Conservation (phyloP, 768 basidiomycete genomes). For the Cubamyces lactineus region DNA sequence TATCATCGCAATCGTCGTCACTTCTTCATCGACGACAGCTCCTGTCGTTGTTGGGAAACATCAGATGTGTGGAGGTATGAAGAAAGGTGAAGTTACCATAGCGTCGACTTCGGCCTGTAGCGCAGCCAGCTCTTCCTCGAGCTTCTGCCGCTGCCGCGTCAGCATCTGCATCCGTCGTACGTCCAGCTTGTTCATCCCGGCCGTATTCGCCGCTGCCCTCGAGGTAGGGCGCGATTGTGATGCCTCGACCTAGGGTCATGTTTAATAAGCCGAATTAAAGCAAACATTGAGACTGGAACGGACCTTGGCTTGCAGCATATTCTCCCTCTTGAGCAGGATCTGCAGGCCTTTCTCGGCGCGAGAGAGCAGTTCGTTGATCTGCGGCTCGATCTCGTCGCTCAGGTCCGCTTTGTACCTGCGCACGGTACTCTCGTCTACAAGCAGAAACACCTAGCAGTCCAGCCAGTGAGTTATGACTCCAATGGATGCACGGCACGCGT, state of each 20-base stretch:
- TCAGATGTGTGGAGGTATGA: background rate
- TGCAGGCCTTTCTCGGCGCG: constrained; percentile 71
- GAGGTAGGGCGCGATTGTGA: constrained; percentile 45
- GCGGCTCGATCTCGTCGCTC: constrained; percentile 80
- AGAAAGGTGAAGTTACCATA: constrained; percentile 44
- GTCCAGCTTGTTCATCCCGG: constrained; percentile 65
- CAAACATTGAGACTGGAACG: background rate
- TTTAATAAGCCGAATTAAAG: background rate
- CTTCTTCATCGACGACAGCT: constrained; percentile 32
- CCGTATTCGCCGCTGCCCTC: constrained; percentile 50
- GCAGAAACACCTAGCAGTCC: constrained; percentile 62
- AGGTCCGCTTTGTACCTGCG: constrained; percentile 74
- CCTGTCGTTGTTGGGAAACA: constrained; percentile 10
- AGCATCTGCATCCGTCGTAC: constrained; percentile 66
- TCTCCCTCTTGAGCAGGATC: constrained; percentile 63
- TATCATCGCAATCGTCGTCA: background rate
- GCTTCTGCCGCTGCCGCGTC: constrained; percentile 63
- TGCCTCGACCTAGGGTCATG: constrained; percentile 55
- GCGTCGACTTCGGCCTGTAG: constrained; percentile 65
- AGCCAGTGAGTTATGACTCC: background rate
- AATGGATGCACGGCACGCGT: background rate
- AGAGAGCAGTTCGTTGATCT: constrained; percentile 73
- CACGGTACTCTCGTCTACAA: constrained; percentile 75
- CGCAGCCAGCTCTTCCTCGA: constrained; percentile 63
- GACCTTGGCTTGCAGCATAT: constrained; percentile 66